phyloP scores from a whole-genome alignment of 2,329 filamentous ascomycete genomes.

The Penicillium sp. region DNA sequence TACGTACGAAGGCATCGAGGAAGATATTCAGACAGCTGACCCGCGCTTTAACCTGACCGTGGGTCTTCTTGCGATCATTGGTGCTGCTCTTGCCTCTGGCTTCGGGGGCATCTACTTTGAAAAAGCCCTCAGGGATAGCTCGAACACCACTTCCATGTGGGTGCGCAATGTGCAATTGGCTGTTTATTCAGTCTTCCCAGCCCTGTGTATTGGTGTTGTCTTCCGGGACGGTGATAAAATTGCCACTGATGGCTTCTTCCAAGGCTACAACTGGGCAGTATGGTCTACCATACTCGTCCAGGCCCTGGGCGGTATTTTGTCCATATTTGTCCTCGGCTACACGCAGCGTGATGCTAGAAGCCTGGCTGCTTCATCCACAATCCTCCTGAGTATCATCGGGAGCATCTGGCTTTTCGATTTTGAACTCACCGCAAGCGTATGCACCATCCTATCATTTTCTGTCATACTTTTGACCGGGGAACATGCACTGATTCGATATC shows the following conservation, averaged over 20 bases:
- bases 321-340: conserved; percentile 76
- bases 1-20: conserved; percentile 83
- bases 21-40: conserved; percentile 53
- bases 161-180: conserved; percentile 91
- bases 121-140: conserved; percentile 86
- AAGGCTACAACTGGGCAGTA: conserved; percentile 88
- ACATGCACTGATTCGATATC: conserved; percentile 12
- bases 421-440: conserved; percentile 66
- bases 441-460: background rate
- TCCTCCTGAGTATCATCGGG: conserved; percentile 79
- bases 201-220: conserved; percentile 79
- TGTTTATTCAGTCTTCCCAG: conserved; percentile 89
- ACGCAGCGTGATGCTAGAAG: conserved; percentile 91
- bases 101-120: conserved; percentile 69
- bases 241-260: conserved; percentile 81
- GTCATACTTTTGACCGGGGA: conserved; percentile 3
- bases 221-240: conserved; percentile 85
- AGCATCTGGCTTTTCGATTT: conserved; percentile 86
- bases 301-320: conserved; percentile 78
- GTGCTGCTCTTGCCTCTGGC: conserved; percentile 76
- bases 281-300: conserved; percentile 83
- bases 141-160: conserved; percentile 75
- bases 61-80: conserved; percentile 73
- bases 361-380: conserved; percentile 88
- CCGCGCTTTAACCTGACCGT: conserved; percentile 71